Evolutionary conservation across 352 stramenopile genomes (phyloP).

Genomic region (Pythium pectinolyticum): DNA sequence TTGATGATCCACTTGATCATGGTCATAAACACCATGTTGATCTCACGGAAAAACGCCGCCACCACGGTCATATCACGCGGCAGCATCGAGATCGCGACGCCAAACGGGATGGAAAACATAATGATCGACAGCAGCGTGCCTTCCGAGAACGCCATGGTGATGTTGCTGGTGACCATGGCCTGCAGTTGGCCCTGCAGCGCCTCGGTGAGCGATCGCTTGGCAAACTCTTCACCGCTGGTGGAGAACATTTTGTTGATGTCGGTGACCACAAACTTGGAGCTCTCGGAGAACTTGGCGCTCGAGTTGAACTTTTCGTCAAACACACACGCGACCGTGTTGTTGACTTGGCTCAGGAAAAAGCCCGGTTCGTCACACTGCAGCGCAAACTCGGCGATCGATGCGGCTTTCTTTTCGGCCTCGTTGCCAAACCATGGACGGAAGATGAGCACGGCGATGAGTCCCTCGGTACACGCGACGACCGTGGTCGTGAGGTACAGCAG

Average conservation of each 20-base stretch:
- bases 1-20: slow-evolving; percentile 41
- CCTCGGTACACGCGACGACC: slow-evolving; percentile 15
- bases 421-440: slow-evolving; percentile 26
- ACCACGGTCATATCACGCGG: slow-evolving; percentile 23
- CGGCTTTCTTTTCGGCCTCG: neutral
- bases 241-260: slow-evolving; percentile 29
- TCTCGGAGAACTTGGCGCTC: slow-evolving; percentile 4
- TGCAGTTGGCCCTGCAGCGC: slow-evolving; percentile 26
- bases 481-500: slow-evolving; percentile 31
- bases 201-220: slow-evolving; percentile 19
- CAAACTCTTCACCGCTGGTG: slow-evolving; percentile 2
- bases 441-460: slow-evolving; percentile 22
- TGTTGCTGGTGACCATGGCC: slow-evolving; percentile 29
- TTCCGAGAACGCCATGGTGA: slow-evolving; percentile 33
- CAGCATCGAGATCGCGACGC: slow-evolving; percentile 29
- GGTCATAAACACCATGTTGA: slow-evolving; percentile 36
- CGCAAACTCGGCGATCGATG: slow-evolving; percentile 16
- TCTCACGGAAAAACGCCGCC: slow-evolving; percentile 28
- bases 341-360: slow-evolving; percentile 20
- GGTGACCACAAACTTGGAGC: slow-evolving; percentile 24
- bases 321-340: slow-evolving; percentile 20
- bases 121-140: slow-evolving; percentile 36
- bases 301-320: slow-evolving; percentile 22
- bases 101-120: slow-evolving; percentile 41
- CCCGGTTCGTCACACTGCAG: slow-evolving; percentile 20